Evolutionary conservation across 306 rosid genomes (phyloP).

Genomic region (Castanopsis chinensis): DNA sequence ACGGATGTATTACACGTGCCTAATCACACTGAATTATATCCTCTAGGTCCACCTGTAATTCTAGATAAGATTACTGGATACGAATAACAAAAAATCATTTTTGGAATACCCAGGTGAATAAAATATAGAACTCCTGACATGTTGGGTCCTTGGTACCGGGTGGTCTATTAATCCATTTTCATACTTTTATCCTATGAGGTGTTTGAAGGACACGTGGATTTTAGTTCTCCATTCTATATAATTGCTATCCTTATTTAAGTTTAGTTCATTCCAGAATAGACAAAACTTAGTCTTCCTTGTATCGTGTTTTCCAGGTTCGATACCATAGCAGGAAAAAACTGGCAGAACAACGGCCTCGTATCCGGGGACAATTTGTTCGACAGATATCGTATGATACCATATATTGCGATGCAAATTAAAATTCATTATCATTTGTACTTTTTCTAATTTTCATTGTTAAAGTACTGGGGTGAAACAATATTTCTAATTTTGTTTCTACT

Average conservation of each 20-base stretch:
- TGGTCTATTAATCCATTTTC: conserved; percentile 6
- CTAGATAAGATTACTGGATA: not conserved
- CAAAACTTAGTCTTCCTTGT: not conserved
- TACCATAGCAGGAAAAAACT: conserved; percentile 42
- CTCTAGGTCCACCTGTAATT: conserved; percentile 4
- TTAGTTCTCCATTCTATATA: not conserved
- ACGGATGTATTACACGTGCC: not conserved
- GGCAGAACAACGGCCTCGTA: conserved; percentile 36
- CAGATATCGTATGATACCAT: conserved; percentile 8
- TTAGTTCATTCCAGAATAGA: conserved; percentile 5
- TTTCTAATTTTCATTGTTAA: not conserved
- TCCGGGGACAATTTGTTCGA: conserved; percentile 38
- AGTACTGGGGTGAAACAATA: conserved; percentile 1
- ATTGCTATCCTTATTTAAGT: not conserved
- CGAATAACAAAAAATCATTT: conserved; percentile 3
- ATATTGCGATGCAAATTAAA: not conserved
- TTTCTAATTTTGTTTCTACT: conserved; percentile 6
- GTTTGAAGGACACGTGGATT: not conserved
- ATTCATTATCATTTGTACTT: not conserved
- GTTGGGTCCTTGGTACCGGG: not conserved
- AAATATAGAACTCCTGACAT: not conserved
- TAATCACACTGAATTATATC: not conserved
- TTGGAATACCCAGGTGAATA: conserved; percentile 4
- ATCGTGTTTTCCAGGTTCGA: conserved; percentile 30
- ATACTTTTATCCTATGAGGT: not conserved